Percentiles rank a stretch among this genome's conserved stretches.
Conservation (phyloP, 495 filamentous ascomycete genomes). For the Aspergillus affinis region DNA sequence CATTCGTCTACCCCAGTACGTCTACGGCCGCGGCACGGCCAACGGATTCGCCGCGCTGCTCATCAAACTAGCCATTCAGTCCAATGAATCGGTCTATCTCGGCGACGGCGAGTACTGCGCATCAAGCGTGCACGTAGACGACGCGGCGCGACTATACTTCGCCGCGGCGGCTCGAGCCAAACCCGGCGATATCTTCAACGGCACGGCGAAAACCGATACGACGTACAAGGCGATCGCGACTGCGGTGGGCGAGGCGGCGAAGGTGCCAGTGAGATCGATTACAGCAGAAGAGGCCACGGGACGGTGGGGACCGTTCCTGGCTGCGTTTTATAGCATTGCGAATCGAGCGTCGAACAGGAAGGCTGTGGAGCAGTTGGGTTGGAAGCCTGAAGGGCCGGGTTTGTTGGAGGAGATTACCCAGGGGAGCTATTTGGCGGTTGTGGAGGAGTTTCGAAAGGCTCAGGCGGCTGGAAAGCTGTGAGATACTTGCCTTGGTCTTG, state of each 20-base stretch:
- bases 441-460: slow-evolving; percentile 12
- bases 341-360: slow-evolving; percentile 42
- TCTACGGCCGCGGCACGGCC: slow-evolving; percentile 39
- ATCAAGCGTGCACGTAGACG: slow-evolving; percentile 40
- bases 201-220: slow-evolving; percentile 39
- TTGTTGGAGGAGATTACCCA: slow-evolving; percentile 39
- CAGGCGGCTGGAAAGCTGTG: background rate
- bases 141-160: slow-evolving; percentile 41
- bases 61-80: slow-evolving; percentile 29
- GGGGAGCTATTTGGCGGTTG: slow-evolving; percentile 25
- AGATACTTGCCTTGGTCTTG: too few species aligned
- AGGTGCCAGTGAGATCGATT: slow-evolving; percentile 32
- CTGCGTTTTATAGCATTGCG: slow-evolving; percentile 22
- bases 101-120: slow-evolving; percentile 44
- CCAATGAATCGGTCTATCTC: slow-evolving; percentile 39
- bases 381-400: slow-evolving; percentile 29
- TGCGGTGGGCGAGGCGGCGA: slow-evolving; percentile 34
- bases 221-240: slow-evolving; percentile 39
- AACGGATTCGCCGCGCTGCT: slow-evolving; percentile 34
- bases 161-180: slow-evolving; percentile 43
- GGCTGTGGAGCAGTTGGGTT: slow-evolving; percentile 41
- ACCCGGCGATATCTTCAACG: slow-evolving; percentile 41
- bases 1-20: slow-evolving; percentile 43
- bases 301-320: slow-evolving; percentile 34
- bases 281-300: slow-evolving; percentile 28